Evolutionary conservation across 257 asterid species (phyloP).

Genomic region (Echium plantagineum): DNA sequence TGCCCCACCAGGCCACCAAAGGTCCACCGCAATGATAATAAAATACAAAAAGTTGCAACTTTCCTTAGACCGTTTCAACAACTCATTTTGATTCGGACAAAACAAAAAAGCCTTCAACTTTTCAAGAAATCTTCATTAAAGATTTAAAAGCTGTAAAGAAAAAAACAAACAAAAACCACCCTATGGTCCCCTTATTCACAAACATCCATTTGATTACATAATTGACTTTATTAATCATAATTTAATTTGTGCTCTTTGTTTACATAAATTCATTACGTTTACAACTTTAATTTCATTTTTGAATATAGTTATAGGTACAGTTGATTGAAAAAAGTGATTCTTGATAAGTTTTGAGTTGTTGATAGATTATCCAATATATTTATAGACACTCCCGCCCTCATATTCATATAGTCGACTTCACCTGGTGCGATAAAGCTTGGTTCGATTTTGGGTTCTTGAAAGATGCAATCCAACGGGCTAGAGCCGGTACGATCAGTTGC

Average conservation of each 20-base stretch:
- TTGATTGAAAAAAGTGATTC: background rate
- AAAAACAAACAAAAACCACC: too few relatives aligned
- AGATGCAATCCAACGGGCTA: slow-evolving; percentile 63
- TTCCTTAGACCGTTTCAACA: background rate
- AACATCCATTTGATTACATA: background rate
- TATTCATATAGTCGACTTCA: too few relatives aligned
- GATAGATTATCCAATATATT: too few relatives aligned
- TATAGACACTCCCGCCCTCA: too few relatives aligned
- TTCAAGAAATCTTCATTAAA: background rate
- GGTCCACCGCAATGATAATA: too few relatives aligned
- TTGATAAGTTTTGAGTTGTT: too few relatives aligned
- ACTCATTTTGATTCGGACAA: too few relatives aligned
- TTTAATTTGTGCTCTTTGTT: background rate
- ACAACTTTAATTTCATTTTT: background rate
- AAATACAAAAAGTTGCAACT: background rate
- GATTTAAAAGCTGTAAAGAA: too few relatives aligned
- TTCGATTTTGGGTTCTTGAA: background rate
- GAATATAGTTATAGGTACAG: background rate
- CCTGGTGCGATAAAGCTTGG: too few relatives aligned
- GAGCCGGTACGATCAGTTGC: slow-evolving; percentile 45
- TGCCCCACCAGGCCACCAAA: too few relatives aligned
- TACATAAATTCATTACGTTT: background rate
- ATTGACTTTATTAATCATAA: background rate
- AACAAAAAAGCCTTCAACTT: background rate
- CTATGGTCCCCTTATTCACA: background rate